Base-by-base conservation (phyloP, 805 yeast species). In the Metschnikowia noctiluminum region DNA sequence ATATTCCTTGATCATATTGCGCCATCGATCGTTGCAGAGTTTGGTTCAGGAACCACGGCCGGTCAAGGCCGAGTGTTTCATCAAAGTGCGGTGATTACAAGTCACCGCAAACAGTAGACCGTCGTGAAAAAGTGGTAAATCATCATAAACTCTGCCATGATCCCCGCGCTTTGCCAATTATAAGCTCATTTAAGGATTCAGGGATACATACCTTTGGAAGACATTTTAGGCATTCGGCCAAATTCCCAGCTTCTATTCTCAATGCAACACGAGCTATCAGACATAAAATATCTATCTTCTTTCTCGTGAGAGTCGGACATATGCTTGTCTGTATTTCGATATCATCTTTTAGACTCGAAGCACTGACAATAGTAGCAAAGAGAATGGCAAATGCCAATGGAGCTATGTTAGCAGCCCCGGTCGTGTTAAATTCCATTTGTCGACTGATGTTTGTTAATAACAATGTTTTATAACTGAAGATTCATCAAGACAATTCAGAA, bases 241-340 rank as follows among this genome's bases (percentile, higher is more conserved):
- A 56, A 46, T 51, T 59, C 52, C 56, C 53, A 46, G 59, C 67
- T 57, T 56, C 63, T 53, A 60, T 57, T 53, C 45, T 50, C 53
- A 49, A 46, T 48, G 56, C 38, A 37, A 10, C 36, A 54, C 47
- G 38, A 43, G 46, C 49, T 62, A 72, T 73, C 77, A 73, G 78
- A 72, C 76, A 56, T 57, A 79, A 81, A 75, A 77, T 69, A 62
- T 66, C 71, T 80, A 66, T 81, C 90, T 73, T 80, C 89, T 73
- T 65, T 41, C 50, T 59, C 48, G 50, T 59, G 66, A 55, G 68
- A 71, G 69, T 90, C 96, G 84, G 97, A 90, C 96, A 91, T 91
- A 91, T 91, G 97, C 97, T 91, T 91, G 97, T 91, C 96, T 69
- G 67, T 72, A 75, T 76, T 80, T 80, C 78, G 75, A 80, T 79